Percentiles rank a stretch among this genome's conserved stretches.
Conservation (phyloP, 2,329 filamentous ascomycete genomes). For the Colletotrichum orbiculare region DNA sequence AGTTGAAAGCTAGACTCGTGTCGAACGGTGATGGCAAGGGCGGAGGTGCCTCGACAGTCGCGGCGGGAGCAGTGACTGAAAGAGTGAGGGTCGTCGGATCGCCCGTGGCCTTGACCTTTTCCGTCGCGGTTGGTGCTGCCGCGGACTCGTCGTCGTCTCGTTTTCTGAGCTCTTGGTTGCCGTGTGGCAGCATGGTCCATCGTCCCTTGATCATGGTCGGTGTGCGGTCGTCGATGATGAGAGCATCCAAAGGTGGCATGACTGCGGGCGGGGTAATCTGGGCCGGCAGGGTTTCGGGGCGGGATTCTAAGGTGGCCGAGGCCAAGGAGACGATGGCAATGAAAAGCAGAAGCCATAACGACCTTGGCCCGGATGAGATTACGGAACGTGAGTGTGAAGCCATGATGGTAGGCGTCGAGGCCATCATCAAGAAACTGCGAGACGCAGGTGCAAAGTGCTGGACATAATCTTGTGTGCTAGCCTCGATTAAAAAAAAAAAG, state of each 20-base stretch:
- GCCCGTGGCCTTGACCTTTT: constrained; percentile 14
- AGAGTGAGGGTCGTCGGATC: constrained; percentile 27
- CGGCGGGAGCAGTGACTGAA: constrained; percentile 37
- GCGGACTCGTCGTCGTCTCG: constrained; percentile 40
- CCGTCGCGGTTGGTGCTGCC: constrained; percentile 18
- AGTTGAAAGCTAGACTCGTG: constrained; percentile 70
- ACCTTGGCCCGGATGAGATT: constrained; percentile 38
- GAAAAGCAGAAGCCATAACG: constrained; percentile 44
- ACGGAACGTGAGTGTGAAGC: constrained; percentile 26
- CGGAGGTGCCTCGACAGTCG: constrained; percentile 45
- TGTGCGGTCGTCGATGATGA: constrained; percentile 36
- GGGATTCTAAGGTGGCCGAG: constrained; percentile 14
- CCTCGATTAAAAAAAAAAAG: neutral
- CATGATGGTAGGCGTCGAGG: constrained; percentile 31
- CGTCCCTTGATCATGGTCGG: constrained; percentile 37
- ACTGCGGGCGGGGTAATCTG: constrained; percentile 30
- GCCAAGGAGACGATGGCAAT: constrained; percentile 40
- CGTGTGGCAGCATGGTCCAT: constrained; percentile 38
- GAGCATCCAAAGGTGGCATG: constrained; percentile 14
- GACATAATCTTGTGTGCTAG: constrained; percentile 38
- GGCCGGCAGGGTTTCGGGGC: constrained; percentile 14
- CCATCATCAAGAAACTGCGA: constrained; percentile 43
- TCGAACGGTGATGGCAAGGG: constrained; percentile 75
- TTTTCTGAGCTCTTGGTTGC: constrained; percentile 38
- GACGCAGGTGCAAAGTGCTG: constrained; percentile 38